Base-by-base conservation (phyloP, 345 rosid genomes). In the Rhizophora mangle region DNA sequence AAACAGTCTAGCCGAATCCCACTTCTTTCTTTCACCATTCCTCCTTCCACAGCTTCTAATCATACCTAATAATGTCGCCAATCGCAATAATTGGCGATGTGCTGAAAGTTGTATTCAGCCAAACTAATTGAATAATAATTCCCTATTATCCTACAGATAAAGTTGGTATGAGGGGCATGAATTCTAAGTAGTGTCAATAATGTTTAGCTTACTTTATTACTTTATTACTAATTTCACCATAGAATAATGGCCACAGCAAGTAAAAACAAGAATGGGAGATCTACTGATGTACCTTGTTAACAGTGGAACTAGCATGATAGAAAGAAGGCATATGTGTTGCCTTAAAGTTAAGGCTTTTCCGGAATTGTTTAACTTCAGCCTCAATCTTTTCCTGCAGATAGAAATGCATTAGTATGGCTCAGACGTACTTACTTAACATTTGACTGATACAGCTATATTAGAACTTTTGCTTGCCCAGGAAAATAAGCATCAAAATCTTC, bases 241-340 rank as follows among this genome's bases (percentile, higher is more conserved):
- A 15, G 10, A 13, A 63, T 53, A 39, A 8, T 34, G 32, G 8
- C 20, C 56, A 5, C 7, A 43, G 5, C 8, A 8, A 69, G 15
- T 5, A 3, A 69, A 64, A 62, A 60, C 59, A 74, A 67, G 37
- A 27, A 79, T 55, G 5, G 9, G 60, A 3, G 31, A 30, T 55
- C 24, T 53, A 32, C 21, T 16, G 29, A 24, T 27, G 20, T 85
- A 93, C 96, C 96, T 84, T 87, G 81, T 70, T 78, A 71, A 77
- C 83, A 52, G 60, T 77, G 49, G 84, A 82, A 22, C 20, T 75
- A 29, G 9, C 71, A 37, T 83, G 85, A 74, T 93, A 90, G 80
- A 93, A 93, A 63, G 91, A 85, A 76, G 98, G 97, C 96, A 90
- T 87, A 21, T 97, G 97, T 24, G 78, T 84, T 63, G 98, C 96